Base-by-base conservation (phyloP, 192 early-diverging fungal genomes). In the Linnemannia elongata region DNA sequence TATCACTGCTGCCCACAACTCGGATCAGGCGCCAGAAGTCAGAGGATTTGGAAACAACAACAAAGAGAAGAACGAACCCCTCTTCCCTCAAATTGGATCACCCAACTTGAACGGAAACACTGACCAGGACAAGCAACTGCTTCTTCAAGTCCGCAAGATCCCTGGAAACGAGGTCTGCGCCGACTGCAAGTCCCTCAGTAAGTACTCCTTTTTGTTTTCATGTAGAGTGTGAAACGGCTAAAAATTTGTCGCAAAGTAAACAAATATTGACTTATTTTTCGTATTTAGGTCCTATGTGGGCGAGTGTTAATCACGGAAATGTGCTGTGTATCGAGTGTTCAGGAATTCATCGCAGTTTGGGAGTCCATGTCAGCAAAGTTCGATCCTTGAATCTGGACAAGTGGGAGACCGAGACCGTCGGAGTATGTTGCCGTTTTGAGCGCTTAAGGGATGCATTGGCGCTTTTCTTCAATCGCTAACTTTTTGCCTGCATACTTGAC, bases 261-360 rank as follows among this genome's bases (percentile, higher is more conserved):
- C 4, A 7, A 3, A 66, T 54, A 42, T 45, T 70, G 1, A 4
- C 69, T 3, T 36, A 44, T 33, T 1, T 35, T 10, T 76, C n/a
- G 7, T 52, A 22, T 36, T 38, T 75, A 82, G 93, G 91, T 57
- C 96, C 96, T 18, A 94, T 96, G 88, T 98, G 97, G 97, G 95
- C 96, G 45, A 93, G 94, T 78, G 95, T 95, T 36, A 97, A 96
- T 72, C 90, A 96, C 57, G 96, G 97, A 42, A 91, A 92, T 4
- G 89, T 96, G 42, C 79, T 98, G 76, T 98, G 96, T 79, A 98
- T 97, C 36, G 94, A 94, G 55, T 98, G 97, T 81, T 97, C 96
- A 38, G 97, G 97, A 35, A 95, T 97, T 55, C 97, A 98, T 83
- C 95, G 97, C 77, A 96, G 97, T 57, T 82, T 98, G 10, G 97